phyloP scores from a whole-genome alignment of 768 basidiomycete species.

The Pulveroboletus sp. region DNA sequence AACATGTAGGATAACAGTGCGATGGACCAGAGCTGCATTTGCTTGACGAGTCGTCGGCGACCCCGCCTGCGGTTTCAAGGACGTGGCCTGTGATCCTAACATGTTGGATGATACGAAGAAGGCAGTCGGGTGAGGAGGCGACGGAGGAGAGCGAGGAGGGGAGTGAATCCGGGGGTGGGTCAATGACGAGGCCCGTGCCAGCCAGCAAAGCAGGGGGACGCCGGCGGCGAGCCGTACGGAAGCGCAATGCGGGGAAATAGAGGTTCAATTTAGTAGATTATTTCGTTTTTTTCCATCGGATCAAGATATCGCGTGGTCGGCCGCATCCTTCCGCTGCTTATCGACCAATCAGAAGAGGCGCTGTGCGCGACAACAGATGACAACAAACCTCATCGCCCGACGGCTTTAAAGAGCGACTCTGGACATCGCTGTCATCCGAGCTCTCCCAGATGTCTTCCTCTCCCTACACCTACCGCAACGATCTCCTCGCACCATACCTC shows the following conservation, averaged over 20 bases:
- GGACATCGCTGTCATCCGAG: neutral
- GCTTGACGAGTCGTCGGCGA: slow-evolving; percentile 57
- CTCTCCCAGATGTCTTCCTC: slow-evolving; percentile 21
- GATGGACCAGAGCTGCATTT: slow-evolving; percentile 55
- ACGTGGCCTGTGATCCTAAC: slow-evolving; percentile 68
- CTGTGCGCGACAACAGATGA: slow-evolving; percentile 18
- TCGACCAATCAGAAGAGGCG: slow-evolving; percentile 28
- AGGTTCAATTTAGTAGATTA: neutral
- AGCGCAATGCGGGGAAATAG: slow-evolving; percentile 34
- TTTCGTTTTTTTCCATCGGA: neutral
- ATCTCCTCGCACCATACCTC: slow-evolving; percentile 87
- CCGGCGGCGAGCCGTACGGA: slow-evolving; percentile 55
- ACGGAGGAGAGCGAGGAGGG: slow-evolving; percentile 38
- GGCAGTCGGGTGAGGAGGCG: slow-evolving; percentile 20
- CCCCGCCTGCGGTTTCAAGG: slow-evolving; percentile 49
- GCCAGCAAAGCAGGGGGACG: slow-evolving; percentile 58
- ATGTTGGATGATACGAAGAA: slow-evolving; percentile 19
- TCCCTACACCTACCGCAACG: slow-evolving; percentile 58
- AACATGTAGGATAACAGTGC: slow-evolving; percentile 39
- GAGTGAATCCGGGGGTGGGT: slow-evolving; percentile 44
- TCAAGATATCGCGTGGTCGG: slow-evolving; percentile 2
- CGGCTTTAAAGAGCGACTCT: slow-evolving; percentile 24
- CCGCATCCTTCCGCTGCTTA: slow-evolving; percentile 17
- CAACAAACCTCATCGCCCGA: slow-evolving; percentile 18
- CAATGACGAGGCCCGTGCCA: slow-evolving; percentile 35